phyloP scores from a whole-genome alignment of 805 yeast genomes.

The Brettanomyces nanus region DNA sequence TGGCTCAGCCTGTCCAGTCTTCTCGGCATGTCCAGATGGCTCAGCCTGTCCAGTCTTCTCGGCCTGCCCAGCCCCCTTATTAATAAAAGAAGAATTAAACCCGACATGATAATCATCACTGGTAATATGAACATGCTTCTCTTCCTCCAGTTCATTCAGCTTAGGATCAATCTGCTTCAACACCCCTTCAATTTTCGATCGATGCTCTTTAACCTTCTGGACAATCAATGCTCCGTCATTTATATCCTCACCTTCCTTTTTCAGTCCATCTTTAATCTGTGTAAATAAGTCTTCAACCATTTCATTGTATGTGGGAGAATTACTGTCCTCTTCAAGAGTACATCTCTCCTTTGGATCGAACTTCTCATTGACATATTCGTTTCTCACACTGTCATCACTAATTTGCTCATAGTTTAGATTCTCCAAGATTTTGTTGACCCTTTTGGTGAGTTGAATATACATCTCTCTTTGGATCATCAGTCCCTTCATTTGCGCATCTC shows the following conservation, averaged over 20 bases:
- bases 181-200: constrained; percentile 61
- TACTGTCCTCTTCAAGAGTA: constrained; percentile 26
- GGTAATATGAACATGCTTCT: constrained; percentile 67
- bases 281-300: constrained; percentile 85
- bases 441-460: constrained; percentile 64
- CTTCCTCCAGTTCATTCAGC: constrained; percentile 57
- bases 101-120: constrained; percentile 91
- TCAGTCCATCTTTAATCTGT: constrained; percentile 61
- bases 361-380: constrained; percentile 35
- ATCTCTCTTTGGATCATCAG: constrained; percentile 71
- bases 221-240: constrained; percentile 29
- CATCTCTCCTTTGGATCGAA: constrained; percentile 58
- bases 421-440: constrained; percentile 58
- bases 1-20: not conserved
- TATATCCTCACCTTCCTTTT: constrained; percentile 39
- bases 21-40: not conserved
- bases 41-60: not conserved
- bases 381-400: constrained; percentile 24
- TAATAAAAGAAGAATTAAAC: constrained; percentile 76
- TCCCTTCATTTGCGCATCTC: constrained; percentile 70
- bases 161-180: constrained; percentile 57
- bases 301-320: constrained; percentile 67
- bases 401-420: constrained; percentile 34
- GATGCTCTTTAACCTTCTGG: constrained; percentile 47
- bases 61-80: constrained; percentile 31